Base-by-base conservation (phyloP, 2,329 filamentous ascomycete species). In the Tolypocladium tundrense region DNA sequence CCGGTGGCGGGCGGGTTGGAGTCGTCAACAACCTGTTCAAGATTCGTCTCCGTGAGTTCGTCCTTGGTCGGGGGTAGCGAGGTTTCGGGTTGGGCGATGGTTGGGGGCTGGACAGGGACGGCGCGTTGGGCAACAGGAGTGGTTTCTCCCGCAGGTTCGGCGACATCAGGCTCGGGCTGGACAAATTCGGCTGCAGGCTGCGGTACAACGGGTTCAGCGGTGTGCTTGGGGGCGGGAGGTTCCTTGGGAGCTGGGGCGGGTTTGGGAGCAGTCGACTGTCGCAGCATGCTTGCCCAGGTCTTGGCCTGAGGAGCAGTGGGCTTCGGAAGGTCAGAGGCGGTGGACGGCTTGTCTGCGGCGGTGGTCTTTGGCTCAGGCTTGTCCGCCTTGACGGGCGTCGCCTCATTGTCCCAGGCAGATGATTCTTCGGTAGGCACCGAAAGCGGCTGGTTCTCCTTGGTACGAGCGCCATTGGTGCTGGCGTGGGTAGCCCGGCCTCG, bases 1-100 rank as follows among this genome's bases (percentile, higher is more conserved):
- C 87, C 88, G 57, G 90, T 93, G 53, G 87, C 82, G 24, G 87
- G 84, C 45, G 90, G 88, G 58, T 85, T 78, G 50, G 93, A 96
- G 58, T 81, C 82, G 75, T 97, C 92, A 63, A 86, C 88, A 65
- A 97, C 81, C 74, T 93, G 90, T 72, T 96, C 92, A 59, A 97
- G 87, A 74, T 97, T 97, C 66, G 87, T 88, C 76, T 93, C 87
- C 35, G 93, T 97, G 63, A 97, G 82, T 67, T 92, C 86, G 71
- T 91, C 90, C 74, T 88, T 87, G 31, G 90, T 83, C 19, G 89
- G 87, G 53, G 82, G 80, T 52, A 93, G 73, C 53, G 80, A 77
- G 55, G 80, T 72, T 65, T 80, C 81, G 57, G 79, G 73, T 59
- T 79, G 79, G 59, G 77, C 74, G 48, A 76, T 57, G 53, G 62